Percentiles rank a stretch among this genome's conserved stretches.
Conservation (phyloP, 345 rosid genomes). For the Melaleuca alternifolia region DNA sequence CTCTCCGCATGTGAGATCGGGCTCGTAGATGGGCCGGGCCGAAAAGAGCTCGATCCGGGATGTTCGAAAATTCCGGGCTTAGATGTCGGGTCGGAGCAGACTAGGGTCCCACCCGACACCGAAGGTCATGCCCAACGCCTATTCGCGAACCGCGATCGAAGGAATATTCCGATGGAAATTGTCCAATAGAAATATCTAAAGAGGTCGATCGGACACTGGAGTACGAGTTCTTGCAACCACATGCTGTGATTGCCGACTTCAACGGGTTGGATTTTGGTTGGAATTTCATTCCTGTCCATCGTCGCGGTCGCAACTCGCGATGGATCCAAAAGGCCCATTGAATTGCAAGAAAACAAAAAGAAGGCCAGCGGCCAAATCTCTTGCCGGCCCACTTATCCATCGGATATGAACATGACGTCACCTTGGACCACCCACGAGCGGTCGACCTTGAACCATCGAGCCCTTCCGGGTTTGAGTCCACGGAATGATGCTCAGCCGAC, state of each 20-base stretch:
- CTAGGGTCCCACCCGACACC: not conserved
- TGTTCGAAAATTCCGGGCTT: not conserved
- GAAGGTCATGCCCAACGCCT: not conserved
- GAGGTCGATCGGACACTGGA: not conserved
- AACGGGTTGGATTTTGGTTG: not conserved
- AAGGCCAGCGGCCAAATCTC: not conserved
- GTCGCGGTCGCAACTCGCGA: not conserved
- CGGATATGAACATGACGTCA: not conserved
- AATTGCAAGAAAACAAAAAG: not conserved
- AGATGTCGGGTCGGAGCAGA: not conserved
- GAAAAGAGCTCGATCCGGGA: not conserved
- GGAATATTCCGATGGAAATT: not conserved
- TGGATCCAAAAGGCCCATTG: not conserved
- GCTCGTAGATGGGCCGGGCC: not conserved
- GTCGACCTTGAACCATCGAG: not conserved
- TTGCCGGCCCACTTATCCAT: not conserved
- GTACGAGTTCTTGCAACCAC: not conserved
- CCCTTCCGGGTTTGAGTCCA: no score
- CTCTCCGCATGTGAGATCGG: not conserved
- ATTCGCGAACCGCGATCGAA: fast-evolving
- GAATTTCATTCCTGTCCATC: not conserved
- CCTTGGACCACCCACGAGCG: not conserved
- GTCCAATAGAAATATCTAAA: not conserved
- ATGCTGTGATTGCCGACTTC: not conserved
- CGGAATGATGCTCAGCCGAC: not conserved